Conservation (phyloP, 2,329 filamentous ascomycete species). For the Paraphoma sp. region DNA sequence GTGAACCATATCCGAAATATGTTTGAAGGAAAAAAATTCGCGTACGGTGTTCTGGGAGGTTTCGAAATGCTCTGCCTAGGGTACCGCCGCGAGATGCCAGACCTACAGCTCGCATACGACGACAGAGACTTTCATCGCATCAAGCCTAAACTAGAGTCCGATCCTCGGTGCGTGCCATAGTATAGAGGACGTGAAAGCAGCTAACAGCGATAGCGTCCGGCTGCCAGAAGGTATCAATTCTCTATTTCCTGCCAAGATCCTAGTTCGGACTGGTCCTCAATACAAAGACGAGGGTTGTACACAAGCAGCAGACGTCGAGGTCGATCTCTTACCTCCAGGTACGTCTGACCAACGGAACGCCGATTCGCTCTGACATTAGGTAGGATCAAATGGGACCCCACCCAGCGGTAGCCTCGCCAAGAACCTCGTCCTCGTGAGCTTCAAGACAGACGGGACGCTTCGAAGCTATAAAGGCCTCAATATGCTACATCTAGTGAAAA, state of each 20-base stretch:
- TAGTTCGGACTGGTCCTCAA: conserved; percentile 40
- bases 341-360: neutral
- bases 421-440: conserved; percentile 34
- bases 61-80: conserved; percentile 43
- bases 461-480: conserved; percentile 38
- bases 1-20: conserved; percentile 33
- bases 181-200: too few species aligned
- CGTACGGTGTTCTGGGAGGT: conserved; percentile 38
- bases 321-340: conserved; percentile 42
- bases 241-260: conserved; percentile 36
- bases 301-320: conserved; percentile 33
- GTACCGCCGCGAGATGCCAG: conserved; percentile 36
- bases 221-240: conserved; percentile 39
- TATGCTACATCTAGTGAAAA: conserved; percentile 36
- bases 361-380: conserved; percentile 9
- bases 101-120: conserved; percentile 44
- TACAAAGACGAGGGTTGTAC: conserved; percentile 37
- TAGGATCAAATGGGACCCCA: conserved; percentile 39
- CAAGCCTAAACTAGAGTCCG: conserved; percentile 33
- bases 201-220: conserved; percentile 31
- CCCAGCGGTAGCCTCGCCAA: conserved; percentile 25
- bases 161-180: conserved; percentile 29
- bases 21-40: conserved; percentile 41
- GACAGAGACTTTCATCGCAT: conserved; percentile 37
- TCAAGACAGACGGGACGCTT: conserved; percentile 29